These are phyloP conservation scores for Chrysanthemum makinoi DNA, from an alignment of 129 eudicot species.

Conservation along the genomic window DNA sequence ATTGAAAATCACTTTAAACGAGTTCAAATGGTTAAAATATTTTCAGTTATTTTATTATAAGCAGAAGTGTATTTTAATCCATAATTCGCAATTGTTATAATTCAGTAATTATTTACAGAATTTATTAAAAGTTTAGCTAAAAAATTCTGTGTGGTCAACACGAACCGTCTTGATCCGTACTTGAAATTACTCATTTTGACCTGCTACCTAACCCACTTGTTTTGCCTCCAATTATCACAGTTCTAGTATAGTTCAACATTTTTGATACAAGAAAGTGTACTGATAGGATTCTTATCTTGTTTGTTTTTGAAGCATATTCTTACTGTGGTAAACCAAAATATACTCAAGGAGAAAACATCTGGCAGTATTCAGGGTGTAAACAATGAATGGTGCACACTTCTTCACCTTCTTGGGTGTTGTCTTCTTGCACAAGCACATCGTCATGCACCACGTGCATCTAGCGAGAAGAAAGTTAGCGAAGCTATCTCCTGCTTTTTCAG, in stretches of 20 bases:
- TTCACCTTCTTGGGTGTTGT: conserved; percentile 96
- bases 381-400: conserved; percentile 58
- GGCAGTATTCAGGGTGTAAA: conserved; percentile 65
- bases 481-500: conserved; percentile 90
- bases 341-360: conserved; percentile 75
- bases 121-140: not conserved
- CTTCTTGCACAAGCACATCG: conserved; percentile 80
- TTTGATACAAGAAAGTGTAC: conserved; percentile 11
- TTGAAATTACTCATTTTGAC: not conserved
- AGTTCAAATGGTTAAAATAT: not conserved
- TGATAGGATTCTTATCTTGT: conserved; percentile 24
- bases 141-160: not conserved
- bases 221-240: not conserved
- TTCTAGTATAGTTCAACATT: conserved; percentile 4
- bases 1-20: not conserved
- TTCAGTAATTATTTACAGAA: not conserved
- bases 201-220: not conserved
- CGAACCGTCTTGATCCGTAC: not conserved
- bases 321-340: conserved; percentile 67
- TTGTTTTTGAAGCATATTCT: conserved; percentile 62
- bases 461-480: conserved; percentile 65
- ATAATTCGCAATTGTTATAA: not conserved
- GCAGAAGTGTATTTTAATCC: no score
- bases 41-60: not conserved
- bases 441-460: conserved; percentile 42